phyloP scores from a whole-genome alignment of 305 asterid genomes.

The Fraxinus velutina region DNA sequence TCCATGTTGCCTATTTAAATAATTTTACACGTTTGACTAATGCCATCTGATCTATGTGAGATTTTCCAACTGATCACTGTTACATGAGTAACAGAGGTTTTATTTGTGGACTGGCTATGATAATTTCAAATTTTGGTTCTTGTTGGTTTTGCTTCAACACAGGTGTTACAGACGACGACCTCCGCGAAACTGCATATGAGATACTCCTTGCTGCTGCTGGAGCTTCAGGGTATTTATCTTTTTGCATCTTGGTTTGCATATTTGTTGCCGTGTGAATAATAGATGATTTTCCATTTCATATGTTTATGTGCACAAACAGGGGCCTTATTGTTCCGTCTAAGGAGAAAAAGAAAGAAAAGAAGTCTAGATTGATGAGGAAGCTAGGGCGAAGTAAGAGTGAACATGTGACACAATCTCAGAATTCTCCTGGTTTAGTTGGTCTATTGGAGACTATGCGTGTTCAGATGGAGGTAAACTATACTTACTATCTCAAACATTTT shows the following conservation, averaged over 20 bases:
- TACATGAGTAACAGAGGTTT: background rate
- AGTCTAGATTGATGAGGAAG: constrained; percentile 77
- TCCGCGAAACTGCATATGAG: constrained; percentile 94
- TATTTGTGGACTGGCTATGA: background rate
- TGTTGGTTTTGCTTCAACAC: constrained; percentile 21
- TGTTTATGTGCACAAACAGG: constrained; percentile 40
- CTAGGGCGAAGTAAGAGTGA: constrained; percentile 83
- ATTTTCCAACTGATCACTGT: constrained; percentile 2
- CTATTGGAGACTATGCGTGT: constrained; percentile 97
- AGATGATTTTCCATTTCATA: constrained; percentile 19
- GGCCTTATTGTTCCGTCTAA: constrained; percentile 93
- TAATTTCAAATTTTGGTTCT: background rate
- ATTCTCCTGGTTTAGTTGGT: constrained; percentile 77
- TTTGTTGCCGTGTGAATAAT: constrained; percentile 17
- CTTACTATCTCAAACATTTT: constrained; percentile 15
- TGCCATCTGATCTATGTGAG: background rate
- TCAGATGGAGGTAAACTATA: constrained; percentile 85
- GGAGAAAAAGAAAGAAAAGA: constrained; percentile 82
- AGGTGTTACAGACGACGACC: constrained; percentile 89
- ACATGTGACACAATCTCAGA: constrained; percentile 50
- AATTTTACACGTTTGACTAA: background rate
- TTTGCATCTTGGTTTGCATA: constrained; percentile 12
- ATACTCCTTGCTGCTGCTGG: constrained; percentile 97
- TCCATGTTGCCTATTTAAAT: background rate
- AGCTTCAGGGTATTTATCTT: constrained; percentile 80